Evolutionary conservation across 208 protist genomes (phyloP), one percentile per base, ranked within the genome.

Genomic region (Trypanosoma vivax): DNA sequence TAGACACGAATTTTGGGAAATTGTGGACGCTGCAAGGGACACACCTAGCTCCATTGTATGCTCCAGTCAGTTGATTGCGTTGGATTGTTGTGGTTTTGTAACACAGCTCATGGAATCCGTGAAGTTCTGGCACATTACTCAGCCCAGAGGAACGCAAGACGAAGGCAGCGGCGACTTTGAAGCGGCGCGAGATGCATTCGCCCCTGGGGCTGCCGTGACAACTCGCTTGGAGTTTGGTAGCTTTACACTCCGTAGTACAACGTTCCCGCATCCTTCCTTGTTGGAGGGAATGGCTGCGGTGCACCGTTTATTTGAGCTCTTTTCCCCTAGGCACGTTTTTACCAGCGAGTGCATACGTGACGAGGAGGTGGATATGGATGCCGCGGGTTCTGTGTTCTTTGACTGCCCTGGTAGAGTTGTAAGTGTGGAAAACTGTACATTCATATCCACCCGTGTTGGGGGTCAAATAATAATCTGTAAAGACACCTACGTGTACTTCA

Each of bases 401-500:
- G 62, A 85, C 31, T 48, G 41, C 1, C 53, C 61, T 5, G 59
- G 33, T 19, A 57, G 76, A 40, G 21, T 89, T 41, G 21, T 85
- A 18, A 21, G 73, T 4, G 53, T 85, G 13, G 69, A 81, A 30
- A 46, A 54, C 33, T 89, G 81, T 50, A 55, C 35, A 10, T 85
- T 89, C 62, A 30, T 51, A 29, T 39, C 56, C 1, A 2, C 7
- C 11, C 0, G 11, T 18, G n/a, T 18, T 5, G 27, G 28, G 5
- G 11, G 23, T 5, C 19, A 50, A 2, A 52, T 82, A 4, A 54
- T 82, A 9, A 58, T 82, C 2, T 63, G 58, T 24, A 25, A 41
- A n/a, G 55, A 50, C 31, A 81, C 66, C 2, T 53, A 70, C 37
- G 83, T 78, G 13, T 56, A 73, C 40, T 87, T 90, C 55, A 62